These are phyloP conservation scores for Dujonia santamariae DNA, from an alignment of 1,139 yeast species.

Conservation along the genomic window DNA sequence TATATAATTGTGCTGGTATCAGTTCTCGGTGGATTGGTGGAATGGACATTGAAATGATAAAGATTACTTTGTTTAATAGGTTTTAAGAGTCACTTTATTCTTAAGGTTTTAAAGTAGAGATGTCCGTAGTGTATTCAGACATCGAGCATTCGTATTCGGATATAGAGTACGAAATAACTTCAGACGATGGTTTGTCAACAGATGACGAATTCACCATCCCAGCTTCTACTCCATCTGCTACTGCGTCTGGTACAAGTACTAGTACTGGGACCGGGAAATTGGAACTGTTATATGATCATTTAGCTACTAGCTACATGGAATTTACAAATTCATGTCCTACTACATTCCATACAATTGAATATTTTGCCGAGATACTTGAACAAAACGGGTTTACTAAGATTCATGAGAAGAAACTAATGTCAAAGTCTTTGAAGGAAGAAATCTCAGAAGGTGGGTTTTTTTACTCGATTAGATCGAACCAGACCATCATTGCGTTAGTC, in stretches of 20 bases:
- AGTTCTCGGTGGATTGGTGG: too few species aligned
- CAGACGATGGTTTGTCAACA: too few species aligned
- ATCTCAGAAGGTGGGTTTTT: constrained; percentile 21
- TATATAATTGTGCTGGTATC: too few species aligned
- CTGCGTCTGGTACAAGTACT: too few species aligned
- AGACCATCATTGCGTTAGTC: constrained; percentile 37
- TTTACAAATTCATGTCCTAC: constrained; percentile 43
- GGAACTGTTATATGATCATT: constrained; percentile 12
- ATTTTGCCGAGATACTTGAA: constrained; percentile 24
- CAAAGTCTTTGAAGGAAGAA: constrained; percentile 17
- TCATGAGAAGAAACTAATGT: constrained; percentile 25
- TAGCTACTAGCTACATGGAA: constrained; percentile 31
- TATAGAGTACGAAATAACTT: not conserved
- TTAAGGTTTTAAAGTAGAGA: too few species aligned
- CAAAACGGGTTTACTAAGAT: constrained; percentile 29
- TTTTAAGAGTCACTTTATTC: too few species aligned
- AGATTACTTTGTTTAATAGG: too few species aligned
- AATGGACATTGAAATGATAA: too few species aligned
- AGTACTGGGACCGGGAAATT: too few species aligned
- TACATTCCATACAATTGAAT: constrained; percentile 36
- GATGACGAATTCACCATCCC: too few species aligned
- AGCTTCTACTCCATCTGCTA: too few species aligned
- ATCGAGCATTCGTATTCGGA: not conserved
- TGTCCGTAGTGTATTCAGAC: not conserved
- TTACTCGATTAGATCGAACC: constrained; percentile 35